phyloP scores from a whole-genome alignment of 306 rosid species.

The Gleditsia sinensis region DNA sequence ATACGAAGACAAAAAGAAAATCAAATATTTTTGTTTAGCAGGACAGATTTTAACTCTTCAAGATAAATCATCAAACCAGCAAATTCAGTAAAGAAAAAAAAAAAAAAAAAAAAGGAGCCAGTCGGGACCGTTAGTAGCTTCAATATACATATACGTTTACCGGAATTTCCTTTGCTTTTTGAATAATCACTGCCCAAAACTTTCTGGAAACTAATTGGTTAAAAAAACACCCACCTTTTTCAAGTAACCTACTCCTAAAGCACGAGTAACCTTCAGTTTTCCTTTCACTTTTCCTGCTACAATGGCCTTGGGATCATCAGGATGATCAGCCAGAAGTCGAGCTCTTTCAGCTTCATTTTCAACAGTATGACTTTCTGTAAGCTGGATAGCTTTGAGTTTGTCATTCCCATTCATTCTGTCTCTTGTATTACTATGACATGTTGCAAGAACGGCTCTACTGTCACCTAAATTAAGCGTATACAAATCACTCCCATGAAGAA shows the following conservation, averaged over 20 bases:
- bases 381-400: conserved; percentile 76
- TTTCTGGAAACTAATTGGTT: conserved; percentile 19
- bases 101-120: too few relatives aligned
- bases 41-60: not conserved
- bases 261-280: conserved; percentile 92
- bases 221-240: conserved; percentile 66
- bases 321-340: conserved; percentile 66
- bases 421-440: conserved; percentile 34
- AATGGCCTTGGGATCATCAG: conserved; percentile 77
- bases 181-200: conserved; percentile 13
- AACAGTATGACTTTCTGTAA: conserved; percentile 83
- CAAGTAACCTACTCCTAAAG: conserved; percentile 97
- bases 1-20: conserved; percentile 17
- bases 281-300: conserved; percentile 88
- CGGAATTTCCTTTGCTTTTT: not conserved
- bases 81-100: not conserved
- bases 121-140: conserved; percentile 13
- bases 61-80: not conserved
- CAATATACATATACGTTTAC: not conserved
- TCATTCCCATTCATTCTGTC: conserved; percentile 34
- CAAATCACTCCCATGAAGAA: conserved; percentile 85
- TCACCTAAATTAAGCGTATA: conserved; percentile 92
- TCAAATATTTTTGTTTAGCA: not conserved
- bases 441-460: conserved; percentile 88
- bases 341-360: conserved; percentile 76